Base-by-base conservation (phyloP, 495 filamentous ascomycete genomes). In the Mytilinidion resinicola region DNA sequence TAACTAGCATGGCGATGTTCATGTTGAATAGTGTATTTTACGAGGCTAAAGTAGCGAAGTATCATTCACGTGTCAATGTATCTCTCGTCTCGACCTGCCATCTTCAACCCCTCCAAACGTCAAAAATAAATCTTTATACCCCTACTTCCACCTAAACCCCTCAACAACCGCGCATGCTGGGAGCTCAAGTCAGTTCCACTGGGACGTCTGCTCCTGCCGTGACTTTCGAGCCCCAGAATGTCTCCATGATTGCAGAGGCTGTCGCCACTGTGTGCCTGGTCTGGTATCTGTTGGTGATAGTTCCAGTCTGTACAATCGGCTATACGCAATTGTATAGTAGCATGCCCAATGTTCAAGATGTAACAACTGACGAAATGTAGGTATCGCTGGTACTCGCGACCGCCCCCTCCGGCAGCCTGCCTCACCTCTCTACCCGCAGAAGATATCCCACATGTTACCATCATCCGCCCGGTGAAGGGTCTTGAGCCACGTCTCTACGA, bases 381-480 rank as follows among this genome's bases (percentile, higher is more conserved):
- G 42, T 63, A 51, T 36, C 64, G 64, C n/a, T 60, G 60, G 46
- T 63, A 63, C 49, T 63, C 42, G 11, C 47, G 30, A 4, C 41
- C 20, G 19, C 60, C 60, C 8, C 25, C 34, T 35, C 64, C 60
- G 4, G 64, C 64, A 9, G 21, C 9, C 9, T 67, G 55, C 21
- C 44, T 61, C n/a, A 39, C 15, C 41, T 30, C 46, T 47, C 47
- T 63, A 11, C 55, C 47, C 25, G 56, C 56, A 14, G 49, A 57
- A 1, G 53, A 60, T 1, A 36, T 61, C 12, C 90, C 90, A n/a
- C 88, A 91, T 74, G 78, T 98, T 65, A 96, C 91, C 34, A 82
- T 95, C 56, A 90, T 99, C 59, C 88, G 95, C 4, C 95, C 95
- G 0, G 83, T 95, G 55, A 96, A 96, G 73, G 95, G 92, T 56